Evolutionary conservation across 2,329 filamentous ascomycete genomes (phyloP).

Genomic region (Chaetomium strumarium): DNA sequence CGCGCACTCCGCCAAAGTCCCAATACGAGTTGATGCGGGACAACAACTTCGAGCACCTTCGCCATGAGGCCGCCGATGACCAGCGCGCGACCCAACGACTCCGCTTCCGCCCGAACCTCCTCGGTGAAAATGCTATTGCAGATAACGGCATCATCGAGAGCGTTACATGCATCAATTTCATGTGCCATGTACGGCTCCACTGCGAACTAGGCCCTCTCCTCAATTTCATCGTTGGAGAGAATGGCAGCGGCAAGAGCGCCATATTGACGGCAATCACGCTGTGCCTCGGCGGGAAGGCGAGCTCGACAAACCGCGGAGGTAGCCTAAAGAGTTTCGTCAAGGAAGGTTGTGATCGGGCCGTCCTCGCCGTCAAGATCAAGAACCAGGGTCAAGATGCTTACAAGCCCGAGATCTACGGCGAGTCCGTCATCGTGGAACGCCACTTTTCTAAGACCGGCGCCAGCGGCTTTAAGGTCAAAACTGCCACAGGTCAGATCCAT

Average conservation of each 20-base stretch:
- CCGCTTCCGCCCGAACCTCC: constrained; percentile 37
- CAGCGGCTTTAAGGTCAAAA: constrained; percentile 85
- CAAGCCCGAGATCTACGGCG: constrained; percentile 73
- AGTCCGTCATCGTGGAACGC: constrained; percentile 84
- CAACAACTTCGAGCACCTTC: constrained; percentile 51
- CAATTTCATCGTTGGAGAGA: constrained; percentile 97
- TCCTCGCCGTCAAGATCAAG: constrained; percentile 79
- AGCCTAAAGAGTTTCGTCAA: constrained; percentile 87
- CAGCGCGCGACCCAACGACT: constrained; percentile 60
- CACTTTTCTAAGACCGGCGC: constrained; percentile 70
- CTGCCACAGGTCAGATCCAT: constrained; percentile 59
- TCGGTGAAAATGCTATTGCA: constrained; percentile 64
- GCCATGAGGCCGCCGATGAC: constrained; percentile 54
- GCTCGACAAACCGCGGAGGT: constrained; percentile 84
- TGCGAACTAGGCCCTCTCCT: constrained; percentile 88
- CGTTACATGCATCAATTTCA: constrained; percentile 86
- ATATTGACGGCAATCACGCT: constrained; percentile 88
- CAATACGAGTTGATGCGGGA: constrained; percentile 60
- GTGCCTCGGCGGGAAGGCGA: constrained; percentile 91
- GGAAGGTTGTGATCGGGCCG: constrained; percentile 71
- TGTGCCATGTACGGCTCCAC: constrained; percentile 82
- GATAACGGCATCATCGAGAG: constrained; percentile 84
- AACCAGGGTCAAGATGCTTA: constrained; percentile 84
- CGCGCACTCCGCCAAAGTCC: constrained; percentile 42
- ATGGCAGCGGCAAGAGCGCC: constrained; percentile 96